Base-by-base conservation (phyloP, 306 rosid genomes). In the Dryas octopetala region DNA sequence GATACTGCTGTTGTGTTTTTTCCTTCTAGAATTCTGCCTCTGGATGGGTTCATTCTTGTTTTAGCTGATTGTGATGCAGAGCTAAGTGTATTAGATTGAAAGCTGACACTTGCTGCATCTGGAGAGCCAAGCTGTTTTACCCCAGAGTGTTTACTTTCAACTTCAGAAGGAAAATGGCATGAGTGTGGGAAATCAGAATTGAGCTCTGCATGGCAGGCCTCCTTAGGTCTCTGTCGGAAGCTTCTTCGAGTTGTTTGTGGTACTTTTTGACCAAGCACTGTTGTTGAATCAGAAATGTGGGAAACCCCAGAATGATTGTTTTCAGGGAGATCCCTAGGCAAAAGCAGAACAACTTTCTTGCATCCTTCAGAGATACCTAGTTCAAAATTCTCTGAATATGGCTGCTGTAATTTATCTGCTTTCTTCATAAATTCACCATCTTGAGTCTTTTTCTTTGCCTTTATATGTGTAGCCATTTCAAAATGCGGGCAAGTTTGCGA, bases 331-430 rank as follows among this genome's bases (percentile, higher is more conserved):
- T 82, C 85, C 66, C 79, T 74, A 3, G 91, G 91, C 79, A 86
- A 58, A 78, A 83, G 84, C 57, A 89, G 85, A 81, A 89, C 93
- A 76, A 74, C 75, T 14, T 89, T 80, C 81, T 86, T 78, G 75
- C 70, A 76, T 80, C 80, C 86, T 75, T 74, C 80, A 41, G 71
- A 65, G 45, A 76, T 66, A 69, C 19, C 88, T 69, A 62, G 84
- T 65, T 75, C 84, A 78, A 50, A 41, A 46, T 66, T 62, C 60
- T 58, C 76, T 70, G 66, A 74, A 66, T 69, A 73, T 45, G 80
- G 83, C 78, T 80, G 71, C 58, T 48, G 71, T 66, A 75, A 69
- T 79, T 75, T 82, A 60, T 84, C 86, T 54, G 14, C 79, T 83
- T 74, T 84, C 81, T 70, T 83, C 62, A 49, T 79, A 46, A 54